These are phyloP conservation scores for Neurospora hispaniola DNA, from an alignment of 495 filamentous ascomycete genomes.

Conservation along the genomic window DNA sequence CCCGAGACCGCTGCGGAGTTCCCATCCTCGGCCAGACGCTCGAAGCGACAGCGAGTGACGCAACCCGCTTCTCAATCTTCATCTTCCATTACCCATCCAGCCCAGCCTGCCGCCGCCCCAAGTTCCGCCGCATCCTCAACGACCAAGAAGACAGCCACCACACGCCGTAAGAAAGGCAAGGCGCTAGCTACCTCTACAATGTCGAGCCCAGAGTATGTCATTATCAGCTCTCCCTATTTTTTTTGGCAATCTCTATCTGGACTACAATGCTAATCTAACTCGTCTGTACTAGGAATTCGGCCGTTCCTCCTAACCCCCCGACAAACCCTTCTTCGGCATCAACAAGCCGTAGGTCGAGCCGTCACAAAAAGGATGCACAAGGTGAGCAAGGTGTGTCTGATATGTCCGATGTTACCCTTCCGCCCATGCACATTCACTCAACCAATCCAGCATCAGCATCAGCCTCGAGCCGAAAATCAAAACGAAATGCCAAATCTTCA, in stretches of 20 bases:
- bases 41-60: slow-evolving; percentile 40
- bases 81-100: slow-evolving; percentile 2
- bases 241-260: not conserved
- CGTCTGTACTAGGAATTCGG: slow-evolving; percentile 18
- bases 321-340: slow-evolving; percentile 34
- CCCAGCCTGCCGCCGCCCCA: slow-evolving; percentile 13
- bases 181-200: slow-evolving; percentile 47
- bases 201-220: slow-evolving; percentile 70
- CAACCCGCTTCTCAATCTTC: slow-evolving; percentile 16
- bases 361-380: slow-evolving; percentile 47
- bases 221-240: not conserved
- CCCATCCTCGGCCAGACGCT: slow-evolving; percentile 32
- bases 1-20: slow-evolving; percentile 19
- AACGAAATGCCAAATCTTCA: slow-evolving; percentile 42
- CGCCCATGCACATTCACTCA: slow-evolving; percentile 10
- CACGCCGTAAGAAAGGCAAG: slow-evolving; percentile 54
- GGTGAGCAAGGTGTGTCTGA: slow-evolving; percentile 22
- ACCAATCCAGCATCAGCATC: slow-evolving; percentile 17
- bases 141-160: slow-evolving; percentile 25
- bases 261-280: slow-evolving; percentile 6
- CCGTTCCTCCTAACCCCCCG: slow-evolving; percentile 21
- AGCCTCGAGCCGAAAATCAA: slow-evolving; percentile 38
- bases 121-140: slow-evolving; percentile 11
- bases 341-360: slow-evolving; percentile 57
- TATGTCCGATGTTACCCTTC: not conserved